A percentile compares a stretch with the other conserved stretches of the same genome.
These are phyloP conservation scores for Beta vulgaris DNA, from an alignment of 148 eudicot species.

Conservation along the genomic window DNA sequence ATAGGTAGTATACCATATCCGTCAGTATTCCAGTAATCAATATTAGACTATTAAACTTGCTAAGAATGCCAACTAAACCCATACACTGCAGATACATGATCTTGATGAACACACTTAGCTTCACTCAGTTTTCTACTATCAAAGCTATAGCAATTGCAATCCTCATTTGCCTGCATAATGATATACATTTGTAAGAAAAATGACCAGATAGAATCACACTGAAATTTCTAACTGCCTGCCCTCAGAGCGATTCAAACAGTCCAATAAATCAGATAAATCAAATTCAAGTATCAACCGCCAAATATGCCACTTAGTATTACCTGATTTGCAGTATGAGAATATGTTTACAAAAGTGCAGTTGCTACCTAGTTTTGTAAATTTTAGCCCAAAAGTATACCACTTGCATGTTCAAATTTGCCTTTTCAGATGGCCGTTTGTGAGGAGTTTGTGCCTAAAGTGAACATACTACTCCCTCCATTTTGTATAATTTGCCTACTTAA, in stretches of 20 bases:
- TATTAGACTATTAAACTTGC: not conserved
- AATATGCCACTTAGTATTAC: too few species aligned
- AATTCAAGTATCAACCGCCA: not conserved
- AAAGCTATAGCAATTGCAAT: slow-evolving; percentile 87
- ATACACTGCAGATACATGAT: slow-evolving; percentile 98
- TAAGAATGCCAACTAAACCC: slow-evolving; percentile 23
- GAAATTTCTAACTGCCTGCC: not conserved
- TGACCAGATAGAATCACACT: not conserved
- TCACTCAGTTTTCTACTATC: slow-evolving; percentile 76
- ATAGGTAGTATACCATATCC: not conserved
- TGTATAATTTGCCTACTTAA: not conserved
- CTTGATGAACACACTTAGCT: slow-evolving; percentile 94
- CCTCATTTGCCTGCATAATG: slow-evolving; percentile 84
- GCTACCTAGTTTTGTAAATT: too few species aligned
- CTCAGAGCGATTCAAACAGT: not conserved
- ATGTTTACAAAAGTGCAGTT: too few species aligned
- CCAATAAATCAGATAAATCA: not conserved
- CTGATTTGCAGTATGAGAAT: too few species aligned
- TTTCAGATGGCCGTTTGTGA: too few species aligned
- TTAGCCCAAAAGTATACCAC: too few species aligned
- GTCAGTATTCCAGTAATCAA: not conserved
- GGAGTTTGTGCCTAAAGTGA: too few species aligned
- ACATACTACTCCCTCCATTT: not conserved
- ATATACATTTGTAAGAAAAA: slow-evolving; percentile 8
- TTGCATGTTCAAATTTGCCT: too few species aligned